Evolutionary conservation across 139 green algal species (phyloP).

Genomic region (Gonium pectorale): DNA sequence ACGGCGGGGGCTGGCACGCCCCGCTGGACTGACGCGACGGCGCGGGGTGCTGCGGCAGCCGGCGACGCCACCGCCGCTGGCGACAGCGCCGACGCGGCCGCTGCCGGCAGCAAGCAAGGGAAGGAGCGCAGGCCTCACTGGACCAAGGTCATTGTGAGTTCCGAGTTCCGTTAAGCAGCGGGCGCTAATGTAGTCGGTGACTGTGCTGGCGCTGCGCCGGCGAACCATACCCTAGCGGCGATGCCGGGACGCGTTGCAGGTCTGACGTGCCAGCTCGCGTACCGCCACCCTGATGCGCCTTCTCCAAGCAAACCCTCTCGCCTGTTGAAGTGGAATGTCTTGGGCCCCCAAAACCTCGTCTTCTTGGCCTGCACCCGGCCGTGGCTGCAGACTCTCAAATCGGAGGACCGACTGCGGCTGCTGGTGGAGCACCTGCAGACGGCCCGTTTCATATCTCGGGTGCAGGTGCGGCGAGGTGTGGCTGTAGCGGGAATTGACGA

Average conservation of each 20-base stretch:
- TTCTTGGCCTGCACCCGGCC: background rate
- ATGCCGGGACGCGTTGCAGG: too few relatives aligned
- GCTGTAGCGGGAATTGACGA: too few relatives aligned
- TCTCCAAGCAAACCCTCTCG: too few relatives aligned
- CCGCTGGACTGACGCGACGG: background rate
- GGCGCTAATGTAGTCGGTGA: too few relatives aligned
- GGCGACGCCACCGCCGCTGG: background rate
- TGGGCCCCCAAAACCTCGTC: too few relatives aligned
- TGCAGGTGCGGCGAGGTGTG: conserved; percentile 52
- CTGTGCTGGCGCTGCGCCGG: too few relatives aligned
- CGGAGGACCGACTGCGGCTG: conserved; percentile 47
- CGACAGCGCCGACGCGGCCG: background rate
- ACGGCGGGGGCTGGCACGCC: background rate
- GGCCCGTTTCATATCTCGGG: conserved; percentile 49
- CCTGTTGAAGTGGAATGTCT: too few relatives aligned
- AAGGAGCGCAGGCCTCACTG: conserved; percentile 30
- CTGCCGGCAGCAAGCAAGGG: background rate
- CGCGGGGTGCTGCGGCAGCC: background rate
- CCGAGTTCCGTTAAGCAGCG: too few relatives aligned
- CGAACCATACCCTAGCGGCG: too few relatives aligned
- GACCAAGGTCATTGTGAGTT: conserved; percentile 44
- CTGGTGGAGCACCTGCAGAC: conserved; percentile 40
- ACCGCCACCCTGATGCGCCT: too few relatives aligned
- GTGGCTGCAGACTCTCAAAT: conserved; percentile 28
- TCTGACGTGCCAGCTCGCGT: too few relatives aligned